These are phyloP conservation scores for Pyricularia sp. DNA, from an alignment of 2,329 filamentous ascomycete genomes.

Conservation along the genomic window DNA sequence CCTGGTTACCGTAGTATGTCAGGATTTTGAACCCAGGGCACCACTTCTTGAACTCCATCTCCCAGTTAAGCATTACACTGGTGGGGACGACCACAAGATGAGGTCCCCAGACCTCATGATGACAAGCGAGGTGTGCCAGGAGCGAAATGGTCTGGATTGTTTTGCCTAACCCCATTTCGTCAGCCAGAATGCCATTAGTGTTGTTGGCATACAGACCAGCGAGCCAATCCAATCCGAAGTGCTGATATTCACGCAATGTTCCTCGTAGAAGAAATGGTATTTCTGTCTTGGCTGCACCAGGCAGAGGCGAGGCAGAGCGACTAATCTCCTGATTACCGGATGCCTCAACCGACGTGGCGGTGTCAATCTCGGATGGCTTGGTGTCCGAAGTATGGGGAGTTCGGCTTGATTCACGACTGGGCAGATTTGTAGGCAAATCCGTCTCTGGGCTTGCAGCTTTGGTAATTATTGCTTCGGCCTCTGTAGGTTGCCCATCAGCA, in stretches of 20 bases:
- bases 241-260: slow-evolving; percentile 87
- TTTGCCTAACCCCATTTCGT: slow-evolving; percentile 97
- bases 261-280: slow-evolving; percentile 77
- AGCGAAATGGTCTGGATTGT: slow-evolving; percentile 96
- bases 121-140: slow-evolving; percentile 79
- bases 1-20: slow-evolving; percentile 88
- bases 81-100: slow-evolving; percentile 94
- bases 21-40: slow-evolving; percentile 96
- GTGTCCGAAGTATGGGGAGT: slow-evolving; percentile 37
- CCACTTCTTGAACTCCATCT: slow-evolving; percentile 99
- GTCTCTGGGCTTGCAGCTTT: slow-evolving; percentile 27
- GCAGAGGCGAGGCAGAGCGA: slow-evolving; percentile 18
- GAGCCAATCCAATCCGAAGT: slow-evolving; percentile 94
- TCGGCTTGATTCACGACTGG: slow-evolving; percentile 30
- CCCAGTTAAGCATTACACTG: slow-evolving; percentile 98
- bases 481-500: background rate
- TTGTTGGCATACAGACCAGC: slow-evolving; percentile 82
- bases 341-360: slow-evolving; percentile 22
- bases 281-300: slow-evolving; percentile 46
- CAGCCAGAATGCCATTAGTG: slow-evolving; percentile 91
- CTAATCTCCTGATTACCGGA: slow-evolving; percentile 19
- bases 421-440: slow-evolving; percentile 27
- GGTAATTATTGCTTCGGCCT: slow-evolving; percentile 7
- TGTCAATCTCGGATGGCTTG: slow-evolving; percentile 36
- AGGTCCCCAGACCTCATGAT: slow-evolving; percentile 86